Conservation (phyloP, 2,329 filamentous ascomycete genomes). For the Beauveria sp. region DNA sequence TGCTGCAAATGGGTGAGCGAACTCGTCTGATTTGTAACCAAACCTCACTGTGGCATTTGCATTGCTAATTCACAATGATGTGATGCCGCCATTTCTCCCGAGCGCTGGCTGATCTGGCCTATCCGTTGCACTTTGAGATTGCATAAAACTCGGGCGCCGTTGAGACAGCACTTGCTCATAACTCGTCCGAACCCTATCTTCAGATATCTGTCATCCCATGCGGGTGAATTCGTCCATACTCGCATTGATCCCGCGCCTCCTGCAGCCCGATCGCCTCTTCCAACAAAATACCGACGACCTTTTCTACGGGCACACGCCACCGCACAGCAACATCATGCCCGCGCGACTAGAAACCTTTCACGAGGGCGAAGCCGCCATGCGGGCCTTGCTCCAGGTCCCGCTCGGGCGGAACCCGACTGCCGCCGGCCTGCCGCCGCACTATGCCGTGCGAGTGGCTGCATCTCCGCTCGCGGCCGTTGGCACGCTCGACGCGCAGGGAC, state of each 20-base stretch:
- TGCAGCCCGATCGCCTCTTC: slow-evolving; percentile 7
- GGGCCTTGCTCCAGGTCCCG: slow-evolving; percentile 52
- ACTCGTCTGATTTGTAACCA: slow-evolving; percentile 3
- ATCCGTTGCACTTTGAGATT: neutral
- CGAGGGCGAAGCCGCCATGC: slow-evolving; percentile 59
- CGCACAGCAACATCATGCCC: slow-evolving; percentile 19
- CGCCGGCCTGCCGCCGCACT: slow-evolving; percentile 52
- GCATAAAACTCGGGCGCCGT: neutral
- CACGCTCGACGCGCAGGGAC: slow-evolving; percentile 54
- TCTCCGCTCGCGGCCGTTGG: slow-evolving; percentile 68
- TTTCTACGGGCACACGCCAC: neutral
- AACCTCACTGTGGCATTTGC: neutral
- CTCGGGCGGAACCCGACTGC: slow-evolving; percentile 57
- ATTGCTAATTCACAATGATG: neutral
- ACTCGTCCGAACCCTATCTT: neutral
- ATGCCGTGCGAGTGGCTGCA: slow-evolving; percentile 50
- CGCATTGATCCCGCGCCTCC: neutral
- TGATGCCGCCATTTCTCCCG: neutral
- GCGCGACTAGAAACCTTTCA: slow-evolving; percentile 41
- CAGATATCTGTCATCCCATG: neutral
- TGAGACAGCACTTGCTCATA: neutral
- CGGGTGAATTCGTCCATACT: slow-evolving; percentile 7
- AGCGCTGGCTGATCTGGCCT: too few relatives aligned
- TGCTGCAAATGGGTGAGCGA: neutral
- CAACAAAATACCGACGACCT: neutral